Evolutionary conservation across 2,329 filamentous ascomycete species (phyloP).

Genomic region (Cladophialophora yegresii): DNA sequence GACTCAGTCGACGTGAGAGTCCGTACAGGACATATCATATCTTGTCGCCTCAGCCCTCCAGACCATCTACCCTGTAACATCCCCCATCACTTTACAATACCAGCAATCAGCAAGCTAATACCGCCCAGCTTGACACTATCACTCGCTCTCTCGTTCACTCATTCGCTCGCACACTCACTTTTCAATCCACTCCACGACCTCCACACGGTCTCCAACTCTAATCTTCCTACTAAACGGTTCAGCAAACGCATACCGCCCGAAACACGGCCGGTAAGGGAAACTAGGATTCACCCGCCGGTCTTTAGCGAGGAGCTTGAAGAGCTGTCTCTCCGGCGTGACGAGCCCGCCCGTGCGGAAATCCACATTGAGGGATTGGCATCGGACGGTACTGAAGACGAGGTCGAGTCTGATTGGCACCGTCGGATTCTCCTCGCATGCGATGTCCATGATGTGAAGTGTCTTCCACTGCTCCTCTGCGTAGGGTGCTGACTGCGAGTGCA

Average conservation of each 20-base stretch:
- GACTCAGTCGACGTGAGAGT: no score
- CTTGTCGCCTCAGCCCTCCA: background rate
- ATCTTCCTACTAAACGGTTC: slow-evolving; percentile 9
- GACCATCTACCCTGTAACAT: no score
- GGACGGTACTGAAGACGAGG: slow-evolving; percentile 17
- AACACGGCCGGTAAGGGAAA: slow-evolving; percentile 21
- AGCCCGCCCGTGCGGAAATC: slow-evolving; percentile 18
- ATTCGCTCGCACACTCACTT: background rate
- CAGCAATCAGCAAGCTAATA: background rate
- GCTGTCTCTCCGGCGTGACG: slow-evolving; percentile 11
- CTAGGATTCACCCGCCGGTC: slow-evolving; percentile 17
- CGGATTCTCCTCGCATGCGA: background rate
- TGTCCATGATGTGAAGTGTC: background rate
- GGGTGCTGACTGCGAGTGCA: background rate
- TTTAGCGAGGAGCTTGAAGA: slow-evolving; percentile 17
- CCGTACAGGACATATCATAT: background rate
- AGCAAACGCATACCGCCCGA: slow-evolving; percentile 24
- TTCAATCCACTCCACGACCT: slow-evolving; percentile 5
- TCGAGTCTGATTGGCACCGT: slow-evolving; percentile 2
- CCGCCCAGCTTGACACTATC: background rate
- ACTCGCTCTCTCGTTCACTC: no score
- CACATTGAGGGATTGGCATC: slow-evolving; percentile 20
- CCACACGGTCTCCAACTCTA: slow-evolving; percentile 14
- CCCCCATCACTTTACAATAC: background rate
- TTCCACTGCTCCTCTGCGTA: slow-evolving; percentile 11